Conservation (phyloP, 2,329 filamentous ascomycete genomes). For the Sporothrix sp. region DNA sequence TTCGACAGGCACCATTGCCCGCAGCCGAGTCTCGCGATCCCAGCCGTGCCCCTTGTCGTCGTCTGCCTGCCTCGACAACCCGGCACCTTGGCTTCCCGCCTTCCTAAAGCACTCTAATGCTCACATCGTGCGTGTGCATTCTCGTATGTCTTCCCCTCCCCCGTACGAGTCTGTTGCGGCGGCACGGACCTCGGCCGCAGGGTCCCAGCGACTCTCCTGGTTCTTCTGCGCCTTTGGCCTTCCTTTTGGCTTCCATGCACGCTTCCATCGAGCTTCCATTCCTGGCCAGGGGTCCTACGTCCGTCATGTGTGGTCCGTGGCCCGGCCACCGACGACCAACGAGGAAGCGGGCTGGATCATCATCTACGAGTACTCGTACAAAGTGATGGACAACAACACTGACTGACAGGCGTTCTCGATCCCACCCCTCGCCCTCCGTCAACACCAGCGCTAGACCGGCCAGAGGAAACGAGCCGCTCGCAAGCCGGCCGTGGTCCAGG, state of each 20-base stretch:
- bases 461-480: background rate
- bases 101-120: background rate
- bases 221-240: background rate
- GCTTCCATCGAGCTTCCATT: background rate
- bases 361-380: too few species aligned
- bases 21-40: too few species aligned
- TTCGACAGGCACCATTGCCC: too few species aligned
- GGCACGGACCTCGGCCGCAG: too few species aligned
- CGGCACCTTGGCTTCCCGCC: background rate
- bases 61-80: background rate
- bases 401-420: too few species aligned
- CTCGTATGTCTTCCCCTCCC: background rate
- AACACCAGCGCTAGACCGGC: background rate
- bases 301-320: background rate
- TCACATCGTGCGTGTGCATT: background rate
- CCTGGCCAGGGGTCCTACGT: background rate
- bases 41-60: background rate
- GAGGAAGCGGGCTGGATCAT: too few species aligned
- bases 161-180: too few species aligned
- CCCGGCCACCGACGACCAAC: background rate
- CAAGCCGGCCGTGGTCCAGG: too few species aligned
- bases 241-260: background rate
- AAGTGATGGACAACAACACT: too few species aligned
- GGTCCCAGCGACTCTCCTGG: background rate
- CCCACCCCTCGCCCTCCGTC: too few species aligned